Percentiles rank a stretch among this genome's conserved stretches.
phyloP scores from a whole-genome alignment of 1,284 basidiomycete genomes.

The Cutaneotrichosporon spelunceum region DNA sequence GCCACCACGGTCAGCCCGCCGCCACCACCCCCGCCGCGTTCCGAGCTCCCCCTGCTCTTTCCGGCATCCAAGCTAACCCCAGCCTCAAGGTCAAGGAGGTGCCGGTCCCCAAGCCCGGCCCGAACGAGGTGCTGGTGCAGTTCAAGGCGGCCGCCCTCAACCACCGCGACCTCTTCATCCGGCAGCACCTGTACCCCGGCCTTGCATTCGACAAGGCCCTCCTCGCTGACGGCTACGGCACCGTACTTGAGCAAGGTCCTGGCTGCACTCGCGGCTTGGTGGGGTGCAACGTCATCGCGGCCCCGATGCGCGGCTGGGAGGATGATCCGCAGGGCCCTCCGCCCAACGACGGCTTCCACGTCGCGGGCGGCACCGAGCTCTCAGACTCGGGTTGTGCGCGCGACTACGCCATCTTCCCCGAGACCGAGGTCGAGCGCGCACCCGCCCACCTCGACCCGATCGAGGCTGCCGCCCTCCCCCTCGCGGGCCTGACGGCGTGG shows the following conservation, averaged over 20 bases:
- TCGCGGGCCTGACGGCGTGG: constrained; percentile 22
- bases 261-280: constrained; percentile 7
- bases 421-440: constrained; percentile 23
- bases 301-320: constrained; percentile 22
- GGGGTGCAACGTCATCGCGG: constrained; percentile 10
- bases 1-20: too few relatives aligned
- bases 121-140: constrained; percentile 12
- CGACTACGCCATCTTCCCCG: constrained; percentile 19
- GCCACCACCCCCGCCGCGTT: too few relatives aligned
- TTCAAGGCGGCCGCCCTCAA: constrained; percentile 23
- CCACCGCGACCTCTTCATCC: constrained; percentile 28
- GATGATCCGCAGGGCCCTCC: constrained; percentile 16
- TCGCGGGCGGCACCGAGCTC: constrained; percentile 15
- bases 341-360: constrained; percentile 17
- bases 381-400: constrained; percentile 22
- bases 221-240: constrained; percentile 18
- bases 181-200: constrained; percentile 22
- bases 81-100: constrained; percentile 19
- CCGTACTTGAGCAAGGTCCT: constrained; percentile 14
- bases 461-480: constrained; percentile 20
- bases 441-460: constrained; percentile 16
- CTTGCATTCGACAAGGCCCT: constrained; percentile 18
- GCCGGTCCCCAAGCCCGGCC: constrained; percentile 18
- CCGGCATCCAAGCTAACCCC: constrained; percentile 4
- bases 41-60: too few relatives aligned